phyloP scores from a whole-genome alignment of 139 green algal genomes.

The Chlorokybus atmophyticus region DNA sequence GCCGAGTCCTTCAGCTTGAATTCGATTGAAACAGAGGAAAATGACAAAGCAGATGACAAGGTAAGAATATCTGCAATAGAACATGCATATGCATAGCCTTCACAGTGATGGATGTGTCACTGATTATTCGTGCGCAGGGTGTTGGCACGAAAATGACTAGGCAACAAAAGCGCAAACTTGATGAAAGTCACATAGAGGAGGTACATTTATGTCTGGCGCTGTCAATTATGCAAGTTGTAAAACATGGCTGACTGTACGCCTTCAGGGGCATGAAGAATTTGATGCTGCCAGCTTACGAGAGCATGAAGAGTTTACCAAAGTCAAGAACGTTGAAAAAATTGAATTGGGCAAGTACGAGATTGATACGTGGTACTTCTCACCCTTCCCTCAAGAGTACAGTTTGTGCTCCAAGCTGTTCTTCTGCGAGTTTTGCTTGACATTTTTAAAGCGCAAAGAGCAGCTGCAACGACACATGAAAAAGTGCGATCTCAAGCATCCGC shows the following conservation, averaged over 20 bases:
- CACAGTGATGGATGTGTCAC: too few species aligned
- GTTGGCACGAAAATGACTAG: constrained; percentile 22
- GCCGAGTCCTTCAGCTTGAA: constrained; percentile 58
- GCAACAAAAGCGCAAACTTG: constrained; percentile 44
- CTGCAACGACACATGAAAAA: constrained; percentile 87
- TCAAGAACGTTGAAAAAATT: constrained; percentile 88
- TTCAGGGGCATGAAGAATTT: constrained; percentile 72
- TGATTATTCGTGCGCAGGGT: neutral
- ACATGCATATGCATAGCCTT: constrained; percentile 3
- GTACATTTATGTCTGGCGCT: constrained; percentile 5
- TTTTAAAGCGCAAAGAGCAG: constrained; percentile 54
- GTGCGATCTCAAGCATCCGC: constrained; percentile 75
- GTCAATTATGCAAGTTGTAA: constrained; percentile 4
- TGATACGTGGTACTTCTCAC: constrained; percentile 98
- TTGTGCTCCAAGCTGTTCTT: constrained; percentile 92
- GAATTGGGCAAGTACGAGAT: constrained; percentile 87
- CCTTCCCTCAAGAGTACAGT: constrained; percentile 79
- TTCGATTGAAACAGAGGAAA: constrained; percentile 18
- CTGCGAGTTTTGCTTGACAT: constrained; percentile 85
- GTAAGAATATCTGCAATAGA: neutral
- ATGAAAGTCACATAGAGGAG: constrained; percentile 49
- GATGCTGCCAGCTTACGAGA: constrained; percentile 70
- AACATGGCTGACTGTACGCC: constrained; percentile 16
- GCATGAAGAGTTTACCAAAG: constrained; percentile 99
- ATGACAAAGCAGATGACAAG: constrained; percentile 16